Evolutionary conservation across 106 monocot genomes (phyloP).

Genomic region (Allium cepa): DNA sequence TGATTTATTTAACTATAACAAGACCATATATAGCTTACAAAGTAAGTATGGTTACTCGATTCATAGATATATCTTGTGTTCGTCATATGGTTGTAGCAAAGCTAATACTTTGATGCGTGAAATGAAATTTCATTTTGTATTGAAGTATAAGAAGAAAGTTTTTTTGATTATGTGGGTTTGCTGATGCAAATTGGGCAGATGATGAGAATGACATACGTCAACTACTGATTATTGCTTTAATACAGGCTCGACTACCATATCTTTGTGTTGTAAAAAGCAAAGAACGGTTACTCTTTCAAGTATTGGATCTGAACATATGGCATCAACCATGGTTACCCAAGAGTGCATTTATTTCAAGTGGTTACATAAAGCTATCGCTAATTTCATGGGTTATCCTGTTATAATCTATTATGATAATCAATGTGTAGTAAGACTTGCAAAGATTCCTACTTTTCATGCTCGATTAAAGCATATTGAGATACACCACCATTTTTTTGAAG

Average conservation of each 20-base stretch:
- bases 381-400: not conserved
- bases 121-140: not conserved
- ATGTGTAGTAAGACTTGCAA: not conserved
- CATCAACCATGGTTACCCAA: too few species aligned
- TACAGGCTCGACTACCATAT: not conserved
- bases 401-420: not conserved
- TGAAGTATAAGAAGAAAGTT: not conserved
- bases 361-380: not conserved
- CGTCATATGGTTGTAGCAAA: not conserved
- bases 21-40: too few species aligned
- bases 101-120: not conserved
- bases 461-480: not conserved
- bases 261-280: not conserved
- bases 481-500: not conserved
- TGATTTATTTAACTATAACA: too few species aligned
- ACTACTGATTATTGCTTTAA: not conserved
- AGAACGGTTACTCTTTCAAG: not conserved
- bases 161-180: not conserved
- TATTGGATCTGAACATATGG: not conserved
- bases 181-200: not conserved
- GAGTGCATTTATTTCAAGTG: too few species aligned
- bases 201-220: not conserved
- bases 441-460: not conserved
- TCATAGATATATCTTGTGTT: too few species aligned
- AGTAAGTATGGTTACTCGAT: too few species aligned